Evolutionary conservation across 768 basidiomycete species (phyloP), one percentile per base, ranked within the genome.

Genomic region (Panellus pusillus): DNA sequence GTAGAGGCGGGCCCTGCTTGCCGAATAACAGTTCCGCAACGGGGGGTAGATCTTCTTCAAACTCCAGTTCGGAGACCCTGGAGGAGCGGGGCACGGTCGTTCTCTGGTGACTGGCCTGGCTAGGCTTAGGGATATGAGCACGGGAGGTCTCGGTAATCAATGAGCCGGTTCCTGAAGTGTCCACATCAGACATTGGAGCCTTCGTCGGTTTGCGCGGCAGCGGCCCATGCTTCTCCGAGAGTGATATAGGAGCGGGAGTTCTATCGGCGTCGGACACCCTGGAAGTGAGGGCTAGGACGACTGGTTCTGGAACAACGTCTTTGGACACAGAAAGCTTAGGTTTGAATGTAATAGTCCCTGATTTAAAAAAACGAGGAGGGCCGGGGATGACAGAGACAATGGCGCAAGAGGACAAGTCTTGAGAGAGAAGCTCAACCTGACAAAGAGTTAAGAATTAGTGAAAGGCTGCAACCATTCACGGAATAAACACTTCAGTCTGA

Each of bases 291-390:
- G 32, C 9, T 40, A 24, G 9, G 35, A 44, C 35, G 14, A 24
- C 28, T 17, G 14, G 36, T 15, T 58, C 48, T 7, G 11, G 17
- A 11, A 14, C 9, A 19, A 19, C 17, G 15, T 53, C 52, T 11
- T 13, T 37, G 40, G 18, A 18, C 19, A 47, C 31, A 31, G 44
- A 27, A 46, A 42, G 20, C 13, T 12, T 20, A 3, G 38, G 32
- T 37, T 38, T 42, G 35, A 61, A 51, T 6, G 52, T 57, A 14
- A 61, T 35, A n/a, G 48, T 61, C 9, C 59, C 59, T 13, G 59
- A 61, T 41, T 57, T 54, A 24, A 57, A 61, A 28, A 48, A 11
- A 13, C 59, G 59, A 36, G 44, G 39, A 39, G 59, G 59, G 14
- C 51, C 59, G 18, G 40, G 7, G 27, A 52, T 20, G 14, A 36